Conservation (phyloP, 805 yeast genomes). For the Suhomyces tanzawaensis region DNA sequence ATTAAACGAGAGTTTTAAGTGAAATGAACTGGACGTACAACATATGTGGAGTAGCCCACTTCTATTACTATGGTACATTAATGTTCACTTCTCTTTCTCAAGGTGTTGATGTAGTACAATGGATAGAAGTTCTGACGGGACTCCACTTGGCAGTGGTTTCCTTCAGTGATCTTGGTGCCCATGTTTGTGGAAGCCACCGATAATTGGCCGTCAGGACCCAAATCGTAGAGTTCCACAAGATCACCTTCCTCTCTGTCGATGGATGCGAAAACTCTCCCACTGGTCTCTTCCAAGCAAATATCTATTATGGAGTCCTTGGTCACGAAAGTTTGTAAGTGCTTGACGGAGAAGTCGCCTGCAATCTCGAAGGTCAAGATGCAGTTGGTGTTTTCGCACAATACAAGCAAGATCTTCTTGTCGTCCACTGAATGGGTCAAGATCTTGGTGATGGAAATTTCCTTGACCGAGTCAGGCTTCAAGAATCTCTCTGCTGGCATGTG, state of each 20-base stretch:
- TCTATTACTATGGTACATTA: too few relatives aligned
- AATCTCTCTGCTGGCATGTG: conserved; percentile 68
- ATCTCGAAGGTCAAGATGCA: conserved; percentile 40
- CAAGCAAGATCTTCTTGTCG: conserved; percentile 33
- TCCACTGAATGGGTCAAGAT: conserved; percentile 29
- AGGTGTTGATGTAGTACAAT: conserved; percentile 46
- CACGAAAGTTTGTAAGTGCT: conserved; percentile 29
- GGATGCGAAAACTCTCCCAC: conserved; percentile 25
- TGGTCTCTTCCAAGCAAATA: conserved; percentile 18
- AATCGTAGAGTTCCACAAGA: conserved; percentile 23
- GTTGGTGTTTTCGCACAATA: conserved; percentile 52
- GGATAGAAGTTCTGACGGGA: conserved; percentile 43
- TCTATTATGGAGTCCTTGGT: conserved; percentile 28
- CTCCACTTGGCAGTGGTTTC: conserved; percentile 32
- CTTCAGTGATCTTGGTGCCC: conserved; percentile 19
- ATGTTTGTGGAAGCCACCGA: conserved; percentile 14
- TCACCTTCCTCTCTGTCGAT: conserved; percentile 29
- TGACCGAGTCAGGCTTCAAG: conserved; percentile 47
- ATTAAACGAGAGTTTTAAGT: too few relatives aligned
- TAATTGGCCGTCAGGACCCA: conserved; percentile 18
- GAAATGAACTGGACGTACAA: too few relatives aligned
- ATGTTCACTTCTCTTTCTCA: conserved; percentile 66
- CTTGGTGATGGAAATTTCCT: conserved; percentile 54
- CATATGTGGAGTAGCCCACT: too few relatives aligned
- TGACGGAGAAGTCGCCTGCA: conserved; percentile 22